These are phyloP conservation scores for Eucalyptus caleyi DNA, from an alignment of 345 rosid species.

Conservation along the genomic window DNA sequence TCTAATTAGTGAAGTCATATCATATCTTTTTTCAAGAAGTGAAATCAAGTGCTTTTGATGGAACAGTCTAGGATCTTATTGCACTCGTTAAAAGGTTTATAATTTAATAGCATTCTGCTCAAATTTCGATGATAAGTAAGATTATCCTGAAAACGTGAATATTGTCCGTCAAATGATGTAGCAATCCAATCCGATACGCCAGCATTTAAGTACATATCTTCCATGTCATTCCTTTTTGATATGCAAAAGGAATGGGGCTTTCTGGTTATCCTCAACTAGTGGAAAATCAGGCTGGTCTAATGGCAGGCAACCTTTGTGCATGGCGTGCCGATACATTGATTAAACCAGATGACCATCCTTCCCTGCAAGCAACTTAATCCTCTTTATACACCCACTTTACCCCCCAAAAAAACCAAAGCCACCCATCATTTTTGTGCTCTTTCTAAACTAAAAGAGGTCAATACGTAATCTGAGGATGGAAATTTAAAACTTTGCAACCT, in stretches of 20 bases:
- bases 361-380: background rate
- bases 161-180: background rate
- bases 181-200: background rate
- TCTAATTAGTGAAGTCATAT: background rate
- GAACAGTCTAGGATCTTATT: background rate
- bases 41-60: background rate
- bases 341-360: conserved; percentile 15
- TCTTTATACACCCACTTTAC: background rate
- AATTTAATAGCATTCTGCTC: background rate
- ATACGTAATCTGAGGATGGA: background rate
- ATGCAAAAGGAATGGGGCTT: background rate
- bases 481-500: background rate
- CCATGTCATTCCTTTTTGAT: background rate
- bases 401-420: background rate
- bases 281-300: conserved; percentile 56
- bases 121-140: background rate
- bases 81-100: background rate
- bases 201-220: background rate
- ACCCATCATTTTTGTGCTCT: background rate
- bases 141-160: background rate
- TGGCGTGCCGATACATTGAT: background rate
- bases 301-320: conserved; percentile 21
- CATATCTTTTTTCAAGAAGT: background rate
- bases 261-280: conserved; percentile 8
- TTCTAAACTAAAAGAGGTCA: background rate